Evolutionary conservation across 129 eudicot genomes (phyloP).

Genomic region (Artemisia argyi): DNA sequence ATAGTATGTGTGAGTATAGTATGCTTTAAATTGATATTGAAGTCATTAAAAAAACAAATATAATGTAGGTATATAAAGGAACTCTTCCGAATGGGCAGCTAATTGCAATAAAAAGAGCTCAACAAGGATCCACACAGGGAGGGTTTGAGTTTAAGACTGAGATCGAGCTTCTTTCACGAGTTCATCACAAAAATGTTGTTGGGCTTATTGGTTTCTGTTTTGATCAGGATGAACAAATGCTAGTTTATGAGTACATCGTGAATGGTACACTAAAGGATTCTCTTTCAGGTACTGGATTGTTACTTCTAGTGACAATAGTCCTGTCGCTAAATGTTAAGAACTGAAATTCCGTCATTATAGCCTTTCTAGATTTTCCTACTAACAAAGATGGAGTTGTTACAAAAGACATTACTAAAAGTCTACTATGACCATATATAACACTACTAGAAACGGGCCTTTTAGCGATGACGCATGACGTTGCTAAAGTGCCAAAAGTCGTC

Average conservation of each 20-base stretch:
- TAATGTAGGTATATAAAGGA: constrained; percentile 63
- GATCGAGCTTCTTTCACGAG: constrained; percentile 76
- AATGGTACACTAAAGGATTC: constrained; percentile 54
- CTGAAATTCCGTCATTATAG: too few species aligned
- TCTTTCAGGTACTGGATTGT: constrained; percentile 43
- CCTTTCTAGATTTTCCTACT: too few species aligned
- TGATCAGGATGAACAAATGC: constrained; percentile 70
- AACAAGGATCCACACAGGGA: constrained; percentile 57
- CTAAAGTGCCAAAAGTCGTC: too few species aligned
- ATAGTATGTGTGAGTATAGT: not conserved
- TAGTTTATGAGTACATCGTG: constrained; percentile 61
- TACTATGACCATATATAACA: too few species aligned
- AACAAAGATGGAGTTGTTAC: too few species aligned
- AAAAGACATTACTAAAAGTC: too few species aligned
- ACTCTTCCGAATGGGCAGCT: constrained; percentile 51
- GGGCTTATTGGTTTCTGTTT: constrained; percentile 65
- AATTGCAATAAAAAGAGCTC: constrained; percentile 71
- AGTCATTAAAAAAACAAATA: not conserved
- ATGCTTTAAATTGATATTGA: not conserved
- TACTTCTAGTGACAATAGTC: too few species aligned
- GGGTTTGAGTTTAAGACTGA: constrained; percentile 70
- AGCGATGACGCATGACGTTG: too few species aligned
- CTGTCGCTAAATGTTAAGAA: too few species aligned
- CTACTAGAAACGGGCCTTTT: too few species aligned
- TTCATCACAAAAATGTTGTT: constrained; percentile 73